Conservation (phyloP, 306 rosid species). For the Bauhinia variegata region DNA sequence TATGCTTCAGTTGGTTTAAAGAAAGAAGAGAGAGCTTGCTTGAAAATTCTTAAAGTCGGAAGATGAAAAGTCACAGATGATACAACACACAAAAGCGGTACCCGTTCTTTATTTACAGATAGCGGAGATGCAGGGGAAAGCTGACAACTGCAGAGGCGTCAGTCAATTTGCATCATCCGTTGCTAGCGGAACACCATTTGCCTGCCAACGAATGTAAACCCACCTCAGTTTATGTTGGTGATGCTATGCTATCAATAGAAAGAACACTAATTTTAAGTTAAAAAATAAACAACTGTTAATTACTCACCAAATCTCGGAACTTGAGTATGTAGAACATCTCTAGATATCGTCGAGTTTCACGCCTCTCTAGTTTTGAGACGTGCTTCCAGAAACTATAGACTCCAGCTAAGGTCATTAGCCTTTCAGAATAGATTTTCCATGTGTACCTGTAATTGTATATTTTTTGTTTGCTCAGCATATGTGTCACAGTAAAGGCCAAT, state of each 20-base stretch:
- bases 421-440: slow-evolving; percentile 90
- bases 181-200: slow-evolving; percentile 66
- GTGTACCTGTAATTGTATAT: slow-evolving; percentile 69
- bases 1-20: too few relatives aligned
- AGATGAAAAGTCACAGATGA: slow-evolving; percentile 10
- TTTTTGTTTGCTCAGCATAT: slow-evolving; percentile 9
- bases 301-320: slow-evolving; percentile 90
- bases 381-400: slow-evolving; percentile 95
- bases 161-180: slow-evolving; percentile 51
- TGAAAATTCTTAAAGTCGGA: too few relatives aligned
- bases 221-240: too few relatives aligned
- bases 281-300: too few relatives aligned
- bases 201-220: slow-evolving; percentile 51
- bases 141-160: not conserved
- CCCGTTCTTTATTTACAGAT: slow-evolving; percentile 40
- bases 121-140: too few relatives aligned
- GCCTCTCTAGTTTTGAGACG: slow-evolving; percentile 90
- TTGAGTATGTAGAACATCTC: slow-evolving; percentile 97
- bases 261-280: too few relatives aligned
- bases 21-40: too few relatives aligned
- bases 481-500: not conserved
- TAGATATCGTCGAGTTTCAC: slow-evolving; percentile 79
- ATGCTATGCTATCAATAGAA: too few relatives aligned
- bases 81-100: slow-evolving; percentile 34
- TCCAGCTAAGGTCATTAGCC: slow-evolving; percentile 91